Conservation (phyloP, 2,329 filamentous ascomycete genomes). For the Hypoxylon sp. region DNA sequence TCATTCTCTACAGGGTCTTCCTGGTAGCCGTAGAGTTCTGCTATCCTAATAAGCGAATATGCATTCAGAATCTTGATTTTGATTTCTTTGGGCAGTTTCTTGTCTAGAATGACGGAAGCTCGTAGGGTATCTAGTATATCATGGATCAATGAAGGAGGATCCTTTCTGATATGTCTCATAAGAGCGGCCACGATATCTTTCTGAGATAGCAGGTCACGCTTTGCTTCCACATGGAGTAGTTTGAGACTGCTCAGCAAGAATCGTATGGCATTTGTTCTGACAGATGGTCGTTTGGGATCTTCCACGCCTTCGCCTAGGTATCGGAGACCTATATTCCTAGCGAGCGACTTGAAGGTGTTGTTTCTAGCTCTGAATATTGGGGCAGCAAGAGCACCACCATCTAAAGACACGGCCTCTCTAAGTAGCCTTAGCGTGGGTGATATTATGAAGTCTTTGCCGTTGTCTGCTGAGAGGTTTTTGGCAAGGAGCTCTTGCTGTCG, state of each 20-base stretch:
- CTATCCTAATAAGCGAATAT: slow-evolving; percentile 79
- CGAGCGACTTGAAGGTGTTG: slow-evolving; percentile 83
- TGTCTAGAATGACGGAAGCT: slow-evolving; percentile 80
- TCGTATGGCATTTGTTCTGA: slow-evolving; percentile 85
- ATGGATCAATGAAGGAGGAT: slow-evolving; percentile 80
- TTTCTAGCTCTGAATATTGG: slow-evolving; percentile 83
- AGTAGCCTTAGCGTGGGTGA: slow-evolving; percentile 89
- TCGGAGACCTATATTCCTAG: slow-evolving; percentile 83
- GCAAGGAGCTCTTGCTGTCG: slow-evolving; percentile 85
- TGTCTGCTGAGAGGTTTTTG: slow-evolving; percentile 82
- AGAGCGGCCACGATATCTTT: slow-evolving; percentile 78
- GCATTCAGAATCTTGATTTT: slow-evolving; percentile 85
- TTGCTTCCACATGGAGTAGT: slow-evolving; percentile 82
- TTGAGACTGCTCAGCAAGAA: slow-evolving; percentile 86
- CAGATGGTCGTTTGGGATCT: slow-evolving; percentile 79
- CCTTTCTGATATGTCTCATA: slow-evolving; percentile 82
- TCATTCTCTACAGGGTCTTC: slow-evolving; percentile 57
- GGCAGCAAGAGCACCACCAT: slow-evolving; percentile 85
- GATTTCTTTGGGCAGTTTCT: slow-evolving; percentile 77
- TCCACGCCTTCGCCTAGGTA: slow-evolving; percentile 72
- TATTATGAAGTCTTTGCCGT: slow-evolving; percentile 88
- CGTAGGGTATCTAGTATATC: slow-evolving; percentile 82
- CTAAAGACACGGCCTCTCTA: slow-evolving; percentile 86
- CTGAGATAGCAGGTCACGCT: slow-evolving; percentile 86
- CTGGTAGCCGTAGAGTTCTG: slow-evolving; percentile 77